A percentile compares a stretch with the other conserved stretches of the same genome.
These are phyloP conservation scores for Ceratocystis cacaofunesta DNA, from an alignment of 2,329 filamentous ascomycete genomes.

Conservation along the genomic window DNA sequence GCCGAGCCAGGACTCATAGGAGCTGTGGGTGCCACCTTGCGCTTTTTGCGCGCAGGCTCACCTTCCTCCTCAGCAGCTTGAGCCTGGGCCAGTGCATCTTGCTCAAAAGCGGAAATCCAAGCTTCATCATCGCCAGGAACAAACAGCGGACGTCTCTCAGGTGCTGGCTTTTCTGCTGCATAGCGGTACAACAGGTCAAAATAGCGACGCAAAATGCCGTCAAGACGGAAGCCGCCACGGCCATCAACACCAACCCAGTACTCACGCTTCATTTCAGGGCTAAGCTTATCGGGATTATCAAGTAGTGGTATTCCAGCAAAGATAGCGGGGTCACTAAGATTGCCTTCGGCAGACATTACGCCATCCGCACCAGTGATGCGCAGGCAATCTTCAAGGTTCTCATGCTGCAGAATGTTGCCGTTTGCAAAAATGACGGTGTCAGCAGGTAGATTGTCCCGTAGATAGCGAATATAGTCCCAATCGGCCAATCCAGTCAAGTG, in stretches of 20 bases:
- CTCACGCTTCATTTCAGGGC: conserved; percentile 53
- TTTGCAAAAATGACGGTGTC: conserved; percentile 96
- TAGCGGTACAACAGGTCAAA: conserved; percentile 77
- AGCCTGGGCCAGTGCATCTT: conserved; percentile 22
- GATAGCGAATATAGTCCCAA: conserved; percentile 69
- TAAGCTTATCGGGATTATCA: conserved; percentile 28
- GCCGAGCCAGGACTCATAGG: conserved; percentile 15
- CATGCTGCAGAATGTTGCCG: conserved; percentile 74
- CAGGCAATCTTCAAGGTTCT: conserved; percentile 64
- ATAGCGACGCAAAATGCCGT: conserved; percentile 76
- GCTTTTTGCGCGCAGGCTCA: conserved; percentile 39
- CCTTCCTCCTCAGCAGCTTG: conserved; percentile 23
- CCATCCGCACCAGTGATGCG: conserved; percentile 76
- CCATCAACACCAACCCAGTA: conserved; percentile 76
- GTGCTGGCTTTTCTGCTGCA: conserved; percentile 51
- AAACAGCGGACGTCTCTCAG: conserved; percentile 57
- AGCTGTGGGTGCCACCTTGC: conserved; percentile 23
- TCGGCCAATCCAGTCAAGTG: conserved; percentile 88
- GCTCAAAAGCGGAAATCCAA: conserved; percentile 28
- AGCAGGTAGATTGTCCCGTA: conserved; percentile 66
- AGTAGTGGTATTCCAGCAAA: conserved; percentile 34
- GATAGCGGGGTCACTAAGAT: conserved; percentile 78
- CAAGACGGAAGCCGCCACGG: conserved; percentile 72
- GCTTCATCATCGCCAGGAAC: conserved; percentile 41
- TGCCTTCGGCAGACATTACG: conserved; percentile 93